phyloP scores from a whole-genome alignment of 371 early-diverging fungal species.

The Mortierella sp. region DNA sequence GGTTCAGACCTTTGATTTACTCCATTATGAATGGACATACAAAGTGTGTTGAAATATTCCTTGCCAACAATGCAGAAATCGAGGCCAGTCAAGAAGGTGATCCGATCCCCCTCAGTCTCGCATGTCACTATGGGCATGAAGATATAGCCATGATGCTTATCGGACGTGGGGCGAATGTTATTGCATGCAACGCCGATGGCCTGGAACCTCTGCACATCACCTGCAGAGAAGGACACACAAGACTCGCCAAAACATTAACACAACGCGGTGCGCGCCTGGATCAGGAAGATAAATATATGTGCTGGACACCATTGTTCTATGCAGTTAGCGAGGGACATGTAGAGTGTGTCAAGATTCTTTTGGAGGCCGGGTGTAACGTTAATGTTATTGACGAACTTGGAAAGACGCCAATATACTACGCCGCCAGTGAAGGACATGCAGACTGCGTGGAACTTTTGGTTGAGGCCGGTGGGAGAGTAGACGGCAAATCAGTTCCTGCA shows the following conservation, averaged over 20 bases:
- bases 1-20: conserved; percentile 87
- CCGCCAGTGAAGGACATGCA: conserved; percentile 94
- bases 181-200: conserved; percentile 74
- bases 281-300: conserved; percentile 87
- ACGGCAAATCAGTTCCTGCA: conserved; percentile 30
- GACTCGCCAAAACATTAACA: conserved; percentile 80
- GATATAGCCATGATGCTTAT: conserved; percentile 88
- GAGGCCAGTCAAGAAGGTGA: conserved; percentile 72
- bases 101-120: conserved; percentile 81
- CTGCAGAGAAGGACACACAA: conserved; percentile 87
- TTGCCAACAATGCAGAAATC: conserved; percentile 69
- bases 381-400: conserved; percentile 86
- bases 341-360: conserved; percentile 82
- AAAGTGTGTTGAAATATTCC: conserved; percentile 80
- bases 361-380: conserved; percentile 85
- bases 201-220: conserved; percentile 91
- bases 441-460: conserved; percentile 67
- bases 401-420: conserved; percentile 90
- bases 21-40: conserved; percentile 88
- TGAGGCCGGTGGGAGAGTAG: conserved; percentile 47
- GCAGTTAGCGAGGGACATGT: conserved; percentile 93
- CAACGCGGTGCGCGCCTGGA: conserved; percentile 80
- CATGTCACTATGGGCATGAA: conserved; percentile 92
- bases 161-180: conserved; percentile 78
- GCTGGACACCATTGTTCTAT: conserved; percentile 97